Base-by-base conservation (phyloP, 495 filamentous ascomycete species). In the Aspergillus asperescens region DNA sequence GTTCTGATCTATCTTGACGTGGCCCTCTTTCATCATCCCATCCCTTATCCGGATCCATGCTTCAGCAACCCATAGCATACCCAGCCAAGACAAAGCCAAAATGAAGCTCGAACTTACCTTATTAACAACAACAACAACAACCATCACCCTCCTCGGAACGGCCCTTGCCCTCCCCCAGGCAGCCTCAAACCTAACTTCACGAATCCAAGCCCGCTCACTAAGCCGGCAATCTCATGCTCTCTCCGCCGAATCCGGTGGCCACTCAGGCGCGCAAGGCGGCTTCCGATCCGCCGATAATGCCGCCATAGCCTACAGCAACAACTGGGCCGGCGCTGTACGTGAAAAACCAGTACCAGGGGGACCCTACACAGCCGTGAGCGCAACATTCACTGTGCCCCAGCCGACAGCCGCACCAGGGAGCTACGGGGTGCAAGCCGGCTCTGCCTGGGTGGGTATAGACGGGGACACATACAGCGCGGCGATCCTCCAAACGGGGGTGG, bases 381-480 rank as follows among this genome's bases (percentile, higher is more conserved):
- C 74, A 9, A 80, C 72, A 7, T 78, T 84, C 63, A 74, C 72
- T 1, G 75, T 83, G 12, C 81, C 81, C 3, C 62, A 65, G 15
- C 77, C 82, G 1, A 75, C 72, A 13, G 62, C 67, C 7, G 68
- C 5, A 55, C 69, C 7, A 63, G 66, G 18, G 60, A 18, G 23
- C 0, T 9, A 16, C 3, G 52, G 62, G 0, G 61, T 65, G 23
- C 76, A 81, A 46, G 72, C 76, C 24, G 78, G 76, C 1, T 77
- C 79, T 1, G 80, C 78, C n/a, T 85, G 81, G 82, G 81, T 83
- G 10, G 79, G 79, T 12, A 81, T 84, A 40, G 80, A 84, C 50
- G 81, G 79, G 5, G 76, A 79, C 55, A 81, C 77, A 6, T 83
- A 79, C 64, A 63, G 61, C 48, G 69, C 67, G 9, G 77, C 80